These are phyloP conservation scores for Globisporangium yorkense DNA, from an alignment of 352 stramenopile species.

Conservation along the genomic window DNA sequence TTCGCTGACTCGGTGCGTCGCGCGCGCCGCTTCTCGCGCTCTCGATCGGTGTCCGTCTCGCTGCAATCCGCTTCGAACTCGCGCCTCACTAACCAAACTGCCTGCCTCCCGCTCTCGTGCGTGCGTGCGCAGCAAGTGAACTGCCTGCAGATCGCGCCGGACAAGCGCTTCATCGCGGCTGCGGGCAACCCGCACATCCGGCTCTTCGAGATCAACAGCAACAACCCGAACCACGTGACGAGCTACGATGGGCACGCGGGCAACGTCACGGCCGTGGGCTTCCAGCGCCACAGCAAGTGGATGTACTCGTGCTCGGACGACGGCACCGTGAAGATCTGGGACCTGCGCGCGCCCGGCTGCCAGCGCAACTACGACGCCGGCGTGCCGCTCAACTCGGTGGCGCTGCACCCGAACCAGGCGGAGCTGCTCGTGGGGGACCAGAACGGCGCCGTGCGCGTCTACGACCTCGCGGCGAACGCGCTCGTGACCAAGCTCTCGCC, in stretches of 20 bases:
- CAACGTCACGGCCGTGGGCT: conserved; percentile 97
- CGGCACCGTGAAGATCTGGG: conserved; percentile 94
- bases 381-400: conserved; percentile 93
- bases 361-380: conserved; percentile 87
- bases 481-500: conserved; percentile 62
- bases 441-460: conserved; percentile 91
- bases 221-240: conserved; percentile 94
- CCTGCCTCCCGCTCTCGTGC: background rate
- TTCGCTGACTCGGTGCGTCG: conserved; percentile 89
- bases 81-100: background rate
- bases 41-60: background rate
- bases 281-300: conserved; percentile 96
- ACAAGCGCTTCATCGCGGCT: conserved; percentile 97
- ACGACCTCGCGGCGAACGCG: conserved; percentile 82
- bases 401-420: conserved; percentile 93
- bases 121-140: conserved; percentile 87
- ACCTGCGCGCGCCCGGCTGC: conserved; percentile 80
- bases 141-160: conserved; percentile 94
- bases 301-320: conserved; percentile 98
- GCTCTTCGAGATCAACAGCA: conserved; percentile 96
- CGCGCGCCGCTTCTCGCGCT: background rate
- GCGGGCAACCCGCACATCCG: conserved; percentile 96
- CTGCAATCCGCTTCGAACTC: background rate
- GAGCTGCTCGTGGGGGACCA: conserved; percentile 87
- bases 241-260: conserved; percentile 95